These are phyloP conservation scores for Avena sativa DNA, from an alignment of 176 grass and related monocot genomes.

Conservation along the genomic window DNA sequence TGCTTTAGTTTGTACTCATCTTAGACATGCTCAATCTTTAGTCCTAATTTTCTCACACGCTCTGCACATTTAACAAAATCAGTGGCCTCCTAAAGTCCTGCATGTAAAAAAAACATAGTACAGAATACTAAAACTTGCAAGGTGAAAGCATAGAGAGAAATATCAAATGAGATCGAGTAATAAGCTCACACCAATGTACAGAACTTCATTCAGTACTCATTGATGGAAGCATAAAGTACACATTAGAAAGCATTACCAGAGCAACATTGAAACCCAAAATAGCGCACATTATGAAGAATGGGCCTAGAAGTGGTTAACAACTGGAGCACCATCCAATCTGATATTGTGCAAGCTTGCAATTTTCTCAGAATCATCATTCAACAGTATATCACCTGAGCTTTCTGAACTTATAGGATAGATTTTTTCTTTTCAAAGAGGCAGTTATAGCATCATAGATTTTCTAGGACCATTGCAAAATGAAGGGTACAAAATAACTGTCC, in stretches of 20 bases:
- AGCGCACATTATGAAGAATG: neutral
- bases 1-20: neutral
- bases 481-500: neutral
- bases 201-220: neutral
- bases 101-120: neutral
- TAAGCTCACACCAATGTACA: neutral
- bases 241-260: neutral
- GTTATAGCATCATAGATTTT: neutral
- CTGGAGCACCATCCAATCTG: conserved; percentile 5
- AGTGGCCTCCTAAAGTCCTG: conserved; percentile 14
- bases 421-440: neutral
- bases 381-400: neutral
- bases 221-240: conserved; percentile 10
- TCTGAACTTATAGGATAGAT: neutral
- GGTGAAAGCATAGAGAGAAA: neutral
- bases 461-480: conserved; percentile 5
- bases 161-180: conserved; percentile 12
- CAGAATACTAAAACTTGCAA: conserved; percentile 10
- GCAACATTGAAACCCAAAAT: conserved; percentile 10
- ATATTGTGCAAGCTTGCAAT: neutral
- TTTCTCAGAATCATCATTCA: conserved; percentile 5
- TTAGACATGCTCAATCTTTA: conserved; percentile 4
- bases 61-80: conserved; percentile 9
- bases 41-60: neutral
- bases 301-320: conserved; percentile 4